Evolutionary conservation across 371 early-diverging fungal genomes (phyloP), one percentile per base, ranked within the genome.

Genomic region (Circinella umbellata): DNA sequence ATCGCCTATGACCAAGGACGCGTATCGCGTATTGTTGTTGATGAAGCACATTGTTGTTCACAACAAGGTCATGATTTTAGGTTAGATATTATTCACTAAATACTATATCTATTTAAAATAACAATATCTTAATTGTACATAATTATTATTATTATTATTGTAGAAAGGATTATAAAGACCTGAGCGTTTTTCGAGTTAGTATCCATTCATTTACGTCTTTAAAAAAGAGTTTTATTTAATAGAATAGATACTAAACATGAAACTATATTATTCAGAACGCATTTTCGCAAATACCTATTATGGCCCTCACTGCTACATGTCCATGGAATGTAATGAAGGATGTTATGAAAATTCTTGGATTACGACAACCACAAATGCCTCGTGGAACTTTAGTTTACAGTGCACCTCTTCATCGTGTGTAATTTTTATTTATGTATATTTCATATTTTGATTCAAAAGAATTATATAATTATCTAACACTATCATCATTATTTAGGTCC

Each of bases 41-140:
- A 97, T 76, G 97, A 97, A 74, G 90, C 91, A 38, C 92, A 92
- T 68, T 93, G 92, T 53, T 91, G 91, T 55, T 89, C 91, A 42
- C 92, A 95, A 64, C 91, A 93, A 73, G 96, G 96, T 39, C 93
- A 95, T 73, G 97, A 97, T 77, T 97, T 96, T 78, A 86, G 92
- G 79, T 70, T 27, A 27, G 27, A 27, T 27, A 27, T 27, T 27
- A 27, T 27, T 2, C 27, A 27, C 2, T 27, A 80, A 36, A 65
- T 61, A n/a, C 8, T 0, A 18, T 6, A 20, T 36, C 3, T 42
- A 42, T 42, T 42, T 11, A 42, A 42, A 3, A 27, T 27, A 27
- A 27, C 27, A 27, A 27, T 27, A 27, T 1, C 27, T 27, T 27
- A 27, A 27, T 27, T 27, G 27, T 27, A 27, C 0, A 27, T 27